These are phyloP conservation scores for Lactarius trivialis DNA, from an alignment of 768 basidiomycete species.

Conservation along the genomic window DNA sequence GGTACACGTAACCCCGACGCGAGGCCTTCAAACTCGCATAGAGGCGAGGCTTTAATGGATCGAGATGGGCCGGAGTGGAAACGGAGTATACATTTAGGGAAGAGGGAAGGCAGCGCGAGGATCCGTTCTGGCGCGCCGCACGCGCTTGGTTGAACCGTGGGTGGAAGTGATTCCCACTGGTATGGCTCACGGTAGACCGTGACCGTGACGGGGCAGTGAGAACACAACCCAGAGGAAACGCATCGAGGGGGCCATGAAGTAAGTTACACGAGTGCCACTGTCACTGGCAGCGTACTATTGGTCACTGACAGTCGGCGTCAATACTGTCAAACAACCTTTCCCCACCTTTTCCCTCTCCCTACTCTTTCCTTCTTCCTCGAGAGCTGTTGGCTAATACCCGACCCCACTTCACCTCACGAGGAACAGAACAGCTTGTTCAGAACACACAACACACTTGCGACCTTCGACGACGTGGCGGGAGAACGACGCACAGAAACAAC, in stretches of 20 bases:
- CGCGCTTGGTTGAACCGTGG: conserved; percentile 3
- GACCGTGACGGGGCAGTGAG: no score
- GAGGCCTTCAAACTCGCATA: conserved; percentile 3
- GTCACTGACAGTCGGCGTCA: no score
- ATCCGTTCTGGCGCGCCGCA: neutral
- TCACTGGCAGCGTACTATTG: no score
- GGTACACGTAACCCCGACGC: conserved; percentile 19
- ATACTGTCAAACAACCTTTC: neutral
- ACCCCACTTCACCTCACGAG: neutral
- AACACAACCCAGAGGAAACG: neutral
- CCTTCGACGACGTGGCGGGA: neutral
- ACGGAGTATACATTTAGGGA: neutral
- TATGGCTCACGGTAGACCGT: no score
- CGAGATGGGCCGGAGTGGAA: conserved; percentile 6
- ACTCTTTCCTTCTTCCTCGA: no score
- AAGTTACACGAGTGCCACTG: no score
- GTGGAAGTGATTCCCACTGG: neutral
- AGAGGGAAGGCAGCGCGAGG: neutral
- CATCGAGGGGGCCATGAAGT: neutral
- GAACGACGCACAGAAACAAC: no score
- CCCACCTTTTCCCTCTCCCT: neutral
- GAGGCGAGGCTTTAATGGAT: conserved; percentile 7
- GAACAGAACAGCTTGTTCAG: neutral
- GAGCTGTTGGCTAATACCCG: no score
- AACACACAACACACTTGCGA: neutral